These are phyloP conservation scores for Scopulariopsis brevicaulis DNA, from an alignment of 2,329 filamentous ascomycete genomes.

Conservation along the genomic window DNA sequence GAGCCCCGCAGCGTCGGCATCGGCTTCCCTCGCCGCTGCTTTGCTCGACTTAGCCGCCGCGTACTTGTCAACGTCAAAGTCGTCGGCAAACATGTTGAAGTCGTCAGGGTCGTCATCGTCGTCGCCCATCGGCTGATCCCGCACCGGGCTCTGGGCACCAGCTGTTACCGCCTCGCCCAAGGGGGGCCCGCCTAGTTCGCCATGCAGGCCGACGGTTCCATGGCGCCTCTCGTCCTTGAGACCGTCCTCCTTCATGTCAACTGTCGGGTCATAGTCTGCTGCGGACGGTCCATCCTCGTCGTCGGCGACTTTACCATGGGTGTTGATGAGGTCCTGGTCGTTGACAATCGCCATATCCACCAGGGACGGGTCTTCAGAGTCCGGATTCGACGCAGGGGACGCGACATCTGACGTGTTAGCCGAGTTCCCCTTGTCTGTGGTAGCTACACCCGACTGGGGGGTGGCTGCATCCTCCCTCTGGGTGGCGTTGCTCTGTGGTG, in stretches of 20 bases:
- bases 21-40: constrained; percentile 28
- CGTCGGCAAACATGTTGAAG: constrained; percentile 84
- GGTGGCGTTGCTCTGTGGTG: constrained; percentile 23
- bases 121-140: constrained; percentile 38
- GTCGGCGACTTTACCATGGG: constrained; percentile 28
- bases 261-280: constrained; percentile 81
- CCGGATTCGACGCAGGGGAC: constrained; percentile 1
- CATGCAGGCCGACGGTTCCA: constrained; percentile 39
- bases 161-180: constrained; percentile 6
- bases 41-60: constrained; percentile 35
- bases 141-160: constrained; percentile 14
- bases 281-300: constrained; percentile 73
- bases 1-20: constrained; percentile 50
- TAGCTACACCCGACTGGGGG: constrained; percentile 12
- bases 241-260: constrained; percentile 79
- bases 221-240: constrained; percentile 56
- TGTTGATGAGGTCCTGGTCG: constrained; percentile 58
- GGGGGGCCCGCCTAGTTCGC: constrained; percentile 20
- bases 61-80: constrained; percentile 58
- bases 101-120: constrained; percentile 55
- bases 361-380: constrained; percentile 4
- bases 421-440: constrained; percentile 31
- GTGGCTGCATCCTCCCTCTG: constrained; percentile 15
- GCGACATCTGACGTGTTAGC: constrained; percentile 21
- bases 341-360: background rate